Evolutionary conservation across 2,329 filamentous ascomycete genomes (phyloP), one percentile per base, ranked within the genome.

Genomic region (Xylaria hypoxylon): DNA sequence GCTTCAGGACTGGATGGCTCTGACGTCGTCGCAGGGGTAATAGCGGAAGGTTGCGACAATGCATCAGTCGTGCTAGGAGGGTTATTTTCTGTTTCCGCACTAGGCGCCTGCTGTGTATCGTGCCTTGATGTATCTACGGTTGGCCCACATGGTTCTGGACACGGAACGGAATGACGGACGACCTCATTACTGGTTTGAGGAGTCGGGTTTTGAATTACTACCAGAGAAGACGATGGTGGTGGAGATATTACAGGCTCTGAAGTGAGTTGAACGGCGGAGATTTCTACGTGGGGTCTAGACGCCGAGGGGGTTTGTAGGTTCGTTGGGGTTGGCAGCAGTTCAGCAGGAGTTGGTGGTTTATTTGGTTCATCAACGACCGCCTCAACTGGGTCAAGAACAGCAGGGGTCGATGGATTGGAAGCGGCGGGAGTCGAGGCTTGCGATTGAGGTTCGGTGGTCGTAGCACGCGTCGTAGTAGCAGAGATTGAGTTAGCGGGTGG

Each of bases 361-460:
- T 42, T 61, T 17, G 31, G n/a, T 15, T 38, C 59, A 5, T 38
- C 5, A 17, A 33, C 6, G 2, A 19, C 13, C 31, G 68, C 58
- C 57, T 73, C 71, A 48, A 62, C 67, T 17, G 72, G 60, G 44
- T 69, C 64, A 22, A 62, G 59, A 53, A 67, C 26, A 59, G 70
- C 38, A 61, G 73, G 42, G 33, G 67, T 68, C n/a, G 64, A 38
- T 45, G 72, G 38, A 58, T 63, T 44, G 31, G 69, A 62, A 35
- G 55, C 35, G n/a, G 55, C 58, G 15, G 65, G 65, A 22, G 65
- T 68, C 28, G 62, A 61, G 35, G 51, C 26, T n/a, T 58, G 50
- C 31, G 65, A 64, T 44, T 40, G 67, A 44, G 68, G 53, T 42
- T 77, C 73, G 50, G 71, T 52, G 22, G 73, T 67, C 28, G 75